These are phyloP conservation scores for Septoria petroselini DNA, from an alignment of 2,329 filamentous ascomycete species.

Conservation along the genomic window DNA sequence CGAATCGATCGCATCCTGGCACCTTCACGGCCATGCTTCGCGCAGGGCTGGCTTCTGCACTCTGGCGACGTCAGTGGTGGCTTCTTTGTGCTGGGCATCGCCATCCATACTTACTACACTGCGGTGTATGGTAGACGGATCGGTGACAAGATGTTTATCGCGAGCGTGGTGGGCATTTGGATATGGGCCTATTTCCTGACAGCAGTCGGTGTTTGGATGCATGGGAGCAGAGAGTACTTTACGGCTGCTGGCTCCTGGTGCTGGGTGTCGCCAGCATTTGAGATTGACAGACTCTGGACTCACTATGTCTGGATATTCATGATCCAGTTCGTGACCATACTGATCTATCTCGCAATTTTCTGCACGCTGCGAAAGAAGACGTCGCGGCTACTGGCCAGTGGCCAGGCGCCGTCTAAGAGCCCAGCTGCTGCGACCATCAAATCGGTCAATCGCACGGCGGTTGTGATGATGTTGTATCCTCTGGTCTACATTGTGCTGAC, in stretches of 20 bases:
- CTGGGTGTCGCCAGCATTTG: slow-evolving; percentile 59
- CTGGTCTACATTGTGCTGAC: slow-evolving; percentile 68
- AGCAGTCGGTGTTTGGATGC: slow-evolving; percentile 49
- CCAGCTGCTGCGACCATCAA: slow-evolving; percentile 30
- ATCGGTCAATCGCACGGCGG: slow-evolving; percentile 43
- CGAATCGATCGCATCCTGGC: slow-evolving; percentile 54
- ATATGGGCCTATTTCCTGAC: slow-evolving; percentile 58
- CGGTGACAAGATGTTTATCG: slow-evolving; percentile 52
- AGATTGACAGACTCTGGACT: slow-evolving; percentile 47
- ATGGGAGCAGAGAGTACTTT: slow-evolving; percentile 50
- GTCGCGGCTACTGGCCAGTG: slow-evolving; percentile 21
- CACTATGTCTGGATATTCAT: slow-evolving; percentile 66
- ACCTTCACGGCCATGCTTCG: slow-evolving; percentile 55
- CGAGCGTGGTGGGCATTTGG: slow-evolving; percentile 54
- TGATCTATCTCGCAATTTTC: slow-evolving; percentile 47
- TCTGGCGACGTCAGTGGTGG: slow-evolving; percentile 64
- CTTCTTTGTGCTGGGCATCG: slow-evolving; percentile 65
- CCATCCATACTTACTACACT: slow-evolving; percentile 63
- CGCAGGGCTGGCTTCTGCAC: slow-evolving; percentile 67
- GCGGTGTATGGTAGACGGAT: slow-evolving; percentile 58
- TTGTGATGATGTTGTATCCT: slow-evolving; percentile 65
- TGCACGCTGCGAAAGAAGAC: slow-evolving; percentile 34
- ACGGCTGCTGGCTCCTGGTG: slow-evolving; percentile 63
- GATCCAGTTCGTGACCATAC: slow-evolving; percentile 51
- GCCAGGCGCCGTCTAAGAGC: slow-evolving; percentile 12